Conservation (phyloP, 2,329 filamentous ascomycete genomes). For the Cytospora paraplurivora region DNA sequence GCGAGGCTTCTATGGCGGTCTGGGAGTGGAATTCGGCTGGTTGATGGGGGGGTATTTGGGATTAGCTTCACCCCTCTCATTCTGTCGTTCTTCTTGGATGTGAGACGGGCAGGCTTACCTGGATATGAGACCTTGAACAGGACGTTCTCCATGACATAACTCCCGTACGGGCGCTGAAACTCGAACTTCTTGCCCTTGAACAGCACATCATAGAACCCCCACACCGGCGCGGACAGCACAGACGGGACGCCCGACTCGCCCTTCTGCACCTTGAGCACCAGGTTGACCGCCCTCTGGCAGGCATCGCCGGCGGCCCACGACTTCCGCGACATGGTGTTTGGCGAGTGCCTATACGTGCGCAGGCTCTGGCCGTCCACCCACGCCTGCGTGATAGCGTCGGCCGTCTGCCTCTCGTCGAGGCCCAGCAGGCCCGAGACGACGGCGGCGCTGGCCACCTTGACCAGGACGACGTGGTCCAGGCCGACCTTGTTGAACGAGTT, state of each 20-base stretch:
- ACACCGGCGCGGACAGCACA: slow-evolving; percentile 86
- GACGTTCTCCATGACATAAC: slow-evolving; percentile 99
- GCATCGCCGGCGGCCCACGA: slow-evolving; percentile 98
- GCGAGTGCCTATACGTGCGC: slow-evolving; percentile 94
- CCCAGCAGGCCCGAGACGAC: slow-evolving; percentile 96
- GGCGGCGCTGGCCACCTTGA: slow-evolving; percentile 95
- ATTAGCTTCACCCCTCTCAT: not conserved
- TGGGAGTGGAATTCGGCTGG: slow-evolving; percentile 96
- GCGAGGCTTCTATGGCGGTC: slow-evolving; percentile 92
- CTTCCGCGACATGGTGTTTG: slow-evolving; percentile 99
- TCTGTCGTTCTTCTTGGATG: no score
- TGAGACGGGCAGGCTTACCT: slow-evolving; percentile 54
- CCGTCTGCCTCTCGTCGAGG: slow-evolving; percentile 84
- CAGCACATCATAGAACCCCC: slow-evolving; percentile 98
- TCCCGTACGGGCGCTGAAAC: slow-evolving; percentile 95
- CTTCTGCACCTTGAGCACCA: slow-evolving; percentile 86
- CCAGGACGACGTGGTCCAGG: slow-evolving; percentile 93
- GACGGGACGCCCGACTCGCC: slow-evolving; percentile 91
- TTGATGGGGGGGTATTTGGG: slow-evolving; percentile 8
- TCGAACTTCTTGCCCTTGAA: slow-evolving; percentile 96
- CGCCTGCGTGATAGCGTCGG: slow-evolving; percentile 93
- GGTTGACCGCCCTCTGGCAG: slow-evolving; percentile 91
- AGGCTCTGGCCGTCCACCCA: slow-evolving; percentile 97
- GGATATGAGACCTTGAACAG: slow-evolving; percentile 99
- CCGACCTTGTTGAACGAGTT: slow-evolving; percentile 99